phyloP scores from a whole-genome alignment of 371 early-diverging fungal genomes.

The Batkoa obscura region DNA sequence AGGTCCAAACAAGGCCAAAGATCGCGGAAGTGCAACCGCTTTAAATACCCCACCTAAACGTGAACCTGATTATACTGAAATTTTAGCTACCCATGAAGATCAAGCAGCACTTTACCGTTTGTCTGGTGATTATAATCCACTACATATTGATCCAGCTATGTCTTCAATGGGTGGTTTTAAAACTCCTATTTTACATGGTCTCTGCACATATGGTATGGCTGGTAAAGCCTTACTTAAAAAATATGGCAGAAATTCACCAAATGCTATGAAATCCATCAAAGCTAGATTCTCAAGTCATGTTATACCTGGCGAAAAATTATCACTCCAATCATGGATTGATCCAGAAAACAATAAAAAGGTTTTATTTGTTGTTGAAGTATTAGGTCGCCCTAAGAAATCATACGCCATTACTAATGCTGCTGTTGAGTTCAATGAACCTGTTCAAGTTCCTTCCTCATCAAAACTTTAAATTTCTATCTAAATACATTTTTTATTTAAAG shows the following conservation, averaged over 20 bases:
- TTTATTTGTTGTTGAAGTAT: constrained; percentile 76
- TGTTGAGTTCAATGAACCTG: constrained; percentile 32
- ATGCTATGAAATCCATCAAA: constrained; percentile 65
- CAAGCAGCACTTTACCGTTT: constrained; percentile 94
- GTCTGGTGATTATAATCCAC: constrained; percentile 70
- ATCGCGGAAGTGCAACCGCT: constrained; percentile 64
- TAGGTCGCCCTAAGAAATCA: constrained; percentile 56
- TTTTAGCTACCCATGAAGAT: constrained; percentile 69
- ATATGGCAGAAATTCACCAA: constrained; percentile 49
- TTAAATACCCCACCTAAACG: constrained; percentile 50
- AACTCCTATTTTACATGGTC: constrained; percentile 88
- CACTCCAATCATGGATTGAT: constrained; percentile 90
- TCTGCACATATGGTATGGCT: constrained; percentile 81
- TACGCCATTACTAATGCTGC: constrained; percentile 73
- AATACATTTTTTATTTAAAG: background rate
- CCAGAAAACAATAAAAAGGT: constrained; percentile 36
- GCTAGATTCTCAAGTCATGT: constrained; percentile 80
- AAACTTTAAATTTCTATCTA: background rate
- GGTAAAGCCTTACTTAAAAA: constrained; percentile 66
- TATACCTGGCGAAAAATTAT: constrained; percentile 91
- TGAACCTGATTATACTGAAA: constrained; percentile 56
- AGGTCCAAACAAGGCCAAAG: constrained; percentile 50
- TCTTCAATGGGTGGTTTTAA: constrained; percentile 84
- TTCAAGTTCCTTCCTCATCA: background rate
- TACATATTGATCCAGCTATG: constrained; percentile 94